Percentiles rank a stretch among this genome's conserved stretches.
Evolutionary conservation across 106 monocot genomes (phyloP).

Genomic region (Allium sativum): DNA sequence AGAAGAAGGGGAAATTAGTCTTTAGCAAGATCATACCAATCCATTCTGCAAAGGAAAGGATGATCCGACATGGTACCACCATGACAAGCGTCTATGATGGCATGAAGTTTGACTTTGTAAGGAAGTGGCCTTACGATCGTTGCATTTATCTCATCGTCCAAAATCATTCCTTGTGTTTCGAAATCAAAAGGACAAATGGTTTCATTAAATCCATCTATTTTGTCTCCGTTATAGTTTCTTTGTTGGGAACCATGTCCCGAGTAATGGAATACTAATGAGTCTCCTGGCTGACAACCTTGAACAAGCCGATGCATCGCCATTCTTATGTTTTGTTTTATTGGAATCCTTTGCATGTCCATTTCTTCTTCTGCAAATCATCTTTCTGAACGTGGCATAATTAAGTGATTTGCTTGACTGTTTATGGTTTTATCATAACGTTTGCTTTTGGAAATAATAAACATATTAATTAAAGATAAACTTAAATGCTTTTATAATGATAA

Average conservation of each 20-base stretch:
- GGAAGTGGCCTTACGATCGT: slow-evolving; percentile 71
- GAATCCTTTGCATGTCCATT: slow-evolving; percentile 55
- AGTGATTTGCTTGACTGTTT: neutral
- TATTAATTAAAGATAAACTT: no score
- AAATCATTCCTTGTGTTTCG: slow-evolving; percentile 87
- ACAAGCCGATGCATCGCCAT: slow-evolving; percentile 81
- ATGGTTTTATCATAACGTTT: no score
- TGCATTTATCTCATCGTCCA: slow-evolving; percentile 85
- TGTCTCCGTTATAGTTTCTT: slow-evolving; percentile 62
- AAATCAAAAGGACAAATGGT: slow-evolving; percentile 83
- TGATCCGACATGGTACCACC: slow-evolving; percentile 80
- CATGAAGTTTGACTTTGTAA: slow-evolving; percentile 71
- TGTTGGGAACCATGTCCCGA: slow-evolving; percentile 88
- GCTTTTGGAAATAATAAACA: no score
- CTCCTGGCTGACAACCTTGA: slow-evolving; percentile 79
- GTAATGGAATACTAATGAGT: slow-evolving; percentile 77
- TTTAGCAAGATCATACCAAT: slow-evolving; percentile 24
- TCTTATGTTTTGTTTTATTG: slow-evolving; percentile 65
- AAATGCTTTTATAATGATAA: no score
- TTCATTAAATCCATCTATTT: slow-evolving; percentile 74
- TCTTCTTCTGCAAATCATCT: slow-evolving; percentile 71
- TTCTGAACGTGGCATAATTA: slow-evolving; percentile 5
- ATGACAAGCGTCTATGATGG: slow-evolving; percentile 78
- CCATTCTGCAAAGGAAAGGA: slow-evolving; percentile 84
- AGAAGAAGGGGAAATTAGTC: neutral